Evolutionary conservation across 228 moss, liverwort and hornwort genomes (phyloP).

Genomic region (Sphagnum fallax): DNA sequence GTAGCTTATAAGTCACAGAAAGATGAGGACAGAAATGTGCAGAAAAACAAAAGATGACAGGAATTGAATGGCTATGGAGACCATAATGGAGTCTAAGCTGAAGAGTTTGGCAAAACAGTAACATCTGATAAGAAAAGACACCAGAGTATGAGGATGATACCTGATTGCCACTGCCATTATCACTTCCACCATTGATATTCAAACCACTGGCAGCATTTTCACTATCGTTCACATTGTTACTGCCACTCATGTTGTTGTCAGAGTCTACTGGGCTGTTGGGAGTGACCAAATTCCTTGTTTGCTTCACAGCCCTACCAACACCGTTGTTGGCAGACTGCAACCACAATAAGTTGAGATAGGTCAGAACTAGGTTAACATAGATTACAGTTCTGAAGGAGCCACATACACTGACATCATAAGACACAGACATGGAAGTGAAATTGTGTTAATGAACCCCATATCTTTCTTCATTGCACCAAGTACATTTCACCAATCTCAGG

Average conservation of each 20-base stretch:
- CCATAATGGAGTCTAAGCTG: neutral
- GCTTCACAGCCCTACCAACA: constrained; percentile 59
- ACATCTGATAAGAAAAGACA: neutral
- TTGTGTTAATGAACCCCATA: no score
- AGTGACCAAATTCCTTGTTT: constrained; percentile 47
- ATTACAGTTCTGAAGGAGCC: neutral
- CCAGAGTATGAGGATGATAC: constrained; percentile 19
- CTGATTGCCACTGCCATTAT: constrained; percentile 93
- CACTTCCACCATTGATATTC: constrained; percentile 74
- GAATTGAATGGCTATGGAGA: no score
- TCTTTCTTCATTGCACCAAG: no score
- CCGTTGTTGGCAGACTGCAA: constrained; percentile 79
- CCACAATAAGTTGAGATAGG: neutral
- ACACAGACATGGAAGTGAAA: neutral
- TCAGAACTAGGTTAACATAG: neutral
- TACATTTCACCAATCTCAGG: no score
- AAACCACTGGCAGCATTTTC: constrained; percentile 76
- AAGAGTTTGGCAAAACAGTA: neutral
- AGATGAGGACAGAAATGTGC: no score
- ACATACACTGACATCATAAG: neutral
- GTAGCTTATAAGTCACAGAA: no score
- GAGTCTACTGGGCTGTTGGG: constrained; percentile 49
- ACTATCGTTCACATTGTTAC: constrained; percentile 69
- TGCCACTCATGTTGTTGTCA: constrained; percentile 48
- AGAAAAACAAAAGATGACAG: no score